phyloP scores from a whole-genome alignment of 768 basidiomycete genomes.

The Boletus sp. region DNA sequence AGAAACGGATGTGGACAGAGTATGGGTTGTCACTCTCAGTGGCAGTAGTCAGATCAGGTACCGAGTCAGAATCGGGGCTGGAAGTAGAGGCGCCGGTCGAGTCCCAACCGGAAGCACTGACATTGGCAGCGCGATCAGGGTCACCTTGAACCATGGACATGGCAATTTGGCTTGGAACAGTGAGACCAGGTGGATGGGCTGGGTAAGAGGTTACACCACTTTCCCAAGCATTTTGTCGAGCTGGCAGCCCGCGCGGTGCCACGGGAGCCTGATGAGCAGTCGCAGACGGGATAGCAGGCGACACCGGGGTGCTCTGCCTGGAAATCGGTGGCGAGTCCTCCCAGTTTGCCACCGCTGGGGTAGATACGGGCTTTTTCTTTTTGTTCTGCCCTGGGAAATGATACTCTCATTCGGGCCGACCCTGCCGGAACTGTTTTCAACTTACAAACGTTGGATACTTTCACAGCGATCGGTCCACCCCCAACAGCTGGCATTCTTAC shows the following conservation, averaged over 20 bases:
- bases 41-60: conserved; percentile 21
- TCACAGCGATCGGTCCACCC: conserved; percentile 25
- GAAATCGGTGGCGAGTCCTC: conserved; percentile 16
- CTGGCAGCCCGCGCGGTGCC: conserved; percentile 11
- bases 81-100: conserved; percentile 23
- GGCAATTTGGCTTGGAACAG: background rate
- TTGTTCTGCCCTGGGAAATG: conserved; percentile 16
- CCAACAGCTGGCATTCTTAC: conserved; percentile 25
- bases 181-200: conserved; percentile 12
- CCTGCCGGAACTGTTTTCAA: background rate
- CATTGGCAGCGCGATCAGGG: conserved; percentile 8
- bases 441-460: conserved; percentile 30
- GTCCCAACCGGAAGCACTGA: conserved; percentile 20
- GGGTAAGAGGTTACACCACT: conserved; percentile 5
- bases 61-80: conserved; percentile 28
- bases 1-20: conserved; percentile 19
- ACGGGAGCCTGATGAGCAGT: conserved; percentile 2
- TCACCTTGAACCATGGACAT: background rate
- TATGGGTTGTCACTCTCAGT: conserved; percentile 26
- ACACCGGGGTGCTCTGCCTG: conserved; percentile 15
- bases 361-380: background rate
- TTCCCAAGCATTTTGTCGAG: conserved; percentile 10
- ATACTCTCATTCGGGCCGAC: background rate
- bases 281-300: background rate
- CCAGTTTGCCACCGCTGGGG: conserved; percentile 16